Conservation (phyloP, 257 asterid genomes). For the Nicotiana tomentosiformis region DNA sequence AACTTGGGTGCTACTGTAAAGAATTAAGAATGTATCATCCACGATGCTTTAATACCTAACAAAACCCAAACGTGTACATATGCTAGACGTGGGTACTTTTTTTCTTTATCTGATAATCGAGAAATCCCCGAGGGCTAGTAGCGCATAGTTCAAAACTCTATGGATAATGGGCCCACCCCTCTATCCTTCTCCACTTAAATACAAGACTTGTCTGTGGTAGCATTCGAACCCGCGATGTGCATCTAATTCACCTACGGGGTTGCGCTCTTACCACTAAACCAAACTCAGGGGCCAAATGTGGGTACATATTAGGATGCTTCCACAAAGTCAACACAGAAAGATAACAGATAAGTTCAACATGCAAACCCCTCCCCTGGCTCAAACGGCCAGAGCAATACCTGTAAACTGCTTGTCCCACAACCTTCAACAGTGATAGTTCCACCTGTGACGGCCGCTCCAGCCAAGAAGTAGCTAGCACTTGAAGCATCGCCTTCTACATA, state of each 20-base stretch:
- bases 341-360: not conserved
- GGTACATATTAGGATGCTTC: not conserved
- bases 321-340: not conserved
- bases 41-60: not conserved
- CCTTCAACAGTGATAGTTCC: constrained; percentile 93
- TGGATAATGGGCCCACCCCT: no score
- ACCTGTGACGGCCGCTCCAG: constrained; percentile 97
- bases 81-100: no score
- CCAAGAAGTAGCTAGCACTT: constrained; percentile 99
- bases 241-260: no score
- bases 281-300: not conserved
- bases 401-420: constrained; percentile 94
- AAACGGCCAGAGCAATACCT: constrained; percentile 38
- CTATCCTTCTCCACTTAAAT: no score
- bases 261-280: no score
- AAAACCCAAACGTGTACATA: not conserved
- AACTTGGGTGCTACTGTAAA: not conserved
- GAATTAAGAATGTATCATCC: not conserved
- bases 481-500: constrained; percentile 99
- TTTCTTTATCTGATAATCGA: no score
- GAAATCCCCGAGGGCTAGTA: no score
- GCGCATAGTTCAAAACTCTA: no score
- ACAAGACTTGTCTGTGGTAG: no score
- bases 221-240: no score
- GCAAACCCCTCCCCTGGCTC: not conserved